These are phyloP conservation scores for Colletotrichum sp. DNA, from an alignment of 2,329 filamentous ascomycete species.

Conservation along the genomic window DNA sequence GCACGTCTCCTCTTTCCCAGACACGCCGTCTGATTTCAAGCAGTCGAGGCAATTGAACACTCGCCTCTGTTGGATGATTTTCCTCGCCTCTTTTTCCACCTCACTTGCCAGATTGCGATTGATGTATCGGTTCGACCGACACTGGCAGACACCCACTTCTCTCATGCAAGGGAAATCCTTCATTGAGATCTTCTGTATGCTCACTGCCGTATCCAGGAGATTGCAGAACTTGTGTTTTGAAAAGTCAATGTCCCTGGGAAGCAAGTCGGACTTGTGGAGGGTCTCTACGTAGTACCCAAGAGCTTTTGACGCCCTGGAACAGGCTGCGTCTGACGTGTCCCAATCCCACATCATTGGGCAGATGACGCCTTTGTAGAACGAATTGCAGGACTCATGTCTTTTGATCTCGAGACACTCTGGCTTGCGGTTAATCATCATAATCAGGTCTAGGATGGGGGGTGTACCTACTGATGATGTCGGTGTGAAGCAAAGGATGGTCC, in stretches of 20 bases:
- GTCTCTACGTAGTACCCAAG: conserved; percentile 16
- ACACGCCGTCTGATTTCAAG: not conserved
- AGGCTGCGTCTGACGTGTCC: conserved; percentile 1
- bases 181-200: conserved; percentile 11
- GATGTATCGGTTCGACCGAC: conserved; percentile 6
- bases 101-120: not conserved
- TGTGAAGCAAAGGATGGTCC: conserved; percentile 20
- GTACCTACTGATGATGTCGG: conserved; percentile 15
- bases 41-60: conserved; percentile 22
- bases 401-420: conserved; percentile 14
- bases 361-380: conserved; percentile 16
- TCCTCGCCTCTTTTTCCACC: conserved; percentile 4
- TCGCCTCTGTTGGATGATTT: conserved; percentile 8
- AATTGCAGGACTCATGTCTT: conserved; percentile 16
- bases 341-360: conserved; percentile 9
- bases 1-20: not conserved
- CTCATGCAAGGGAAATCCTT: not conserved
- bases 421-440: not conserved
- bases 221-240: conserved; percentile 18
- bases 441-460: not conserved
- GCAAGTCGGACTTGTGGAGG: conserved; percentile 6
- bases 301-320: conserved; percentile 12
- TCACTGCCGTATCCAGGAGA: conserved; percentile 5
- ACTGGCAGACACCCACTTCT: not conserved
- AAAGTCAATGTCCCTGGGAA: conserved; percentile 21